These are phyloP conservation scores for Apiospora phragmitis DNA, from an alignment of 2,329 filamentous ascomycete species.

Conservation along the genomic window DNA sequence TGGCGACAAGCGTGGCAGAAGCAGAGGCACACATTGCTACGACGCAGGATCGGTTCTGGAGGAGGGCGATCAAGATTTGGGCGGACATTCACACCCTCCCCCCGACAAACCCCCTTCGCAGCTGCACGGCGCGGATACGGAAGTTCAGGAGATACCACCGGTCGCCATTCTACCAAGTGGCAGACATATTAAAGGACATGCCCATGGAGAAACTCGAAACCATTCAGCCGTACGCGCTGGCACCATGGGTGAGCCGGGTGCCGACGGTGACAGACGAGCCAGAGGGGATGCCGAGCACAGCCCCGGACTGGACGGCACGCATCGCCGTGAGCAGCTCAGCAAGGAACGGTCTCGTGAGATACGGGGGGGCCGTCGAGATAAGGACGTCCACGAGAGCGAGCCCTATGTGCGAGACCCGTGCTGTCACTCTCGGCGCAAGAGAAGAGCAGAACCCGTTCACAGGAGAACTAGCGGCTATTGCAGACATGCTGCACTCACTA, in stretches of 20 bases:
- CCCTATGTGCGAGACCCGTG: background rate
- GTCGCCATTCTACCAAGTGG: constrained; percentile 18
- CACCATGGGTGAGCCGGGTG: background rate
- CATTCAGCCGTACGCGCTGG: constrained; percentile 12
- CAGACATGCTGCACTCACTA: background rate
- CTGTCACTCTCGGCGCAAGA: background rate
- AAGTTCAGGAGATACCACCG: constrained; percentile 13
- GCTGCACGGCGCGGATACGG: background rate
- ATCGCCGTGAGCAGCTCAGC: constrained; percentile 5
- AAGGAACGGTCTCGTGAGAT: background rate
- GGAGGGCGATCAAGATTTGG: constrained; percentile 21
- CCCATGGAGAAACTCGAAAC: constrained; percentile 14
- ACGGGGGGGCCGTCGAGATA: constrained; percentile 1
- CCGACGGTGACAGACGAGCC: background rate
- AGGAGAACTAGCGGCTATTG: constrained; percentile 10
- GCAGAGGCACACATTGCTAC: background rate
- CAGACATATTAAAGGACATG: constrained; percentile 6
- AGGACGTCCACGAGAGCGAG: background rate
- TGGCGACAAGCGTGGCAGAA: background rate
- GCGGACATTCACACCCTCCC: constrained; percentile 21
- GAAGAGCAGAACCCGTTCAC: constrained; percentile 14
- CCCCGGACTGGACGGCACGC: background rate
- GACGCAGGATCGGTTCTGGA: constrained; percentile 13
- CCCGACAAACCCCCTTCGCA: constrained; percentile 20
- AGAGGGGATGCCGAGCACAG: background rate